These are phyloP conservation scores for Gossypium schwendimanii DNA, from an alignment of 441 rosid genomes.

Conservation along the genomic window DNA sequence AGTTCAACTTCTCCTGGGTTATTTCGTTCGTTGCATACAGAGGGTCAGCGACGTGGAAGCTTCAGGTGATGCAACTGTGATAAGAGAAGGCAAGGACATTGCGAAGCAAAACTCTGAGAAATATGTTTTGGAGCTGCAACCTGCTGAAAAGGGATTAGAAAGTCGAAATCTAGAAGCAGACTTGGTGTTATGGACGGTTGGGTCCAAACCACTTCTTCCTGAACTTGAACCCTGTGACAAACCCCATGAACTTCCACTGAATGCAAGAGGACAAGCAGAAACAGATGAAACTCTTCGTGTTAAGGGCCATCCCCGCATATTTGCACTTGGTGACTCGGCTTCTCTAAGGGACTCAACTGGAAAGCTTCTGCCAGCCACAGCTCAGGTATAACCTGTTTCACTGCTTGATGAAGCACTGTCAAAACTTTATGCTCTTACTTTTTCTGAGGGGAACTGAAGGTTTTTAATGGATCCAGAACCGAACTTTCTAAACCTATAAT, in stretches of 20 bases:
- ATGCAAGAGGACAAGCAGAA: conserved; percentile 78
- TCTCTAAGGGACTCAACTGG: conserved; percentile 69
- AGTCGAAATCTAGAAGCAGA: conserved; percentile 67
- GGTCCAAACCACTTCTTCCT: conserved; percentile 72
- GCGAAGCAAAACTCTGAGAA: conserved; percentile 30
- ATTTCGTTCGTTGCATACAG: conserved; percentile 57
- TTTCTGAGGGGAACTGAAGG: not conserved
- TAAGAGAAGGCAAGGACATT: conserved; percentile 10
- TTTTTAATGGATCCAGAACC: not conserved
- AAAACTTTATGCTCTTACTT: not conserved
- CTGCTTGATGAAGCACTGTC: not conserved
- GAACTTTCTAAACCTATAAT: conserved; percentile 3
- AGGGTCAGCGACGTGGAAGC: conserved; percentile 30
- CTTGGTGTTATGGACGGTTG: conserved; percentile 86
- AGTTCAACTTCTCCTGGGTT: conserved; percentile 76
- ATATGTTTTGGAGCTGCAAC: conserved; percentile 73
- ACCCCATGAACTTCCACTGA: conserved; percentile 54
- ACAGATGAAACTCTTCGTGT: conserved; percentile 96
- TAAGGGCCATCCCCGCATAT: conserved; percentile 87
- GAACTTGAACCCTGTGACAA: conserved; percentile 41
- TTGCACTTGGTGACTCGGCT: conserved; percentile 88
- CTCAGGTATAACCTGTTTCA: conserved; percentile 48
- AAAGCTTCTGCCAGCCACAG: conserved; percentile 86
- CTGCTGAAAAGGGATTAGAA: conserved; percentile 64
- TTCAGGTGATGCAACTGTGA: conserved; percentile 24